A percentile compares a stretch with the other conserved stretches of the same genome.
Conservation (phyloP, 768 basidiomycete species). For the Clitopilus hobsonii region DNA sequence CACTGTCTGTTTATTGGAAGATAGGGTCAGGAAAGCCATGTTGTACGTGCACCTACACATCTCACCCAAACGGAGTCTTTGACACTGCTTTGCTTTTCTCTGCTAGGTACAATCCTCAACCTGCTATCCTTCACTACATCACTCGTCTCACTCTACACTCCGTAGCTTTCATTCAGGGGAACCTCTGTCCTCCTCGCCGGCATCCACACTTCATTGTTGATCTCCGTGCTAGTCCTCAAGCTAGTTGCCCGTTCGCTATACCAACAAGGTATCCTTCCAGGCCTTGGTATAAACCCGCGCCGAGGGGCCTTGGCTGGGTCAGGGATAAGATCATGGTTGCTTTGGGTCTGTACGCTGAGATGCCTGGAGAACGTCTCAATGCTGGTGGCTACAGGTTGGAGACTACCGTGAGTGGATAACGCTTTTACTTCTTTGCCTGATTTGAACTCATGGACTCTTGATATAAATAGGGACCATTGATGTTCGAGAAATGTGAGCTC, state of each 20-base stretch:
- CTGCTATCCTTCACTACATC: conserved; percentile 25
- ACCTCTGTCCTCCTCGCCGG: conserved; percentile 34
- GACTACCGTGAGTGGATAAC: not conserved
- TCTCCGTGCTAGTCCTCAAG: conserved; percentile 11
- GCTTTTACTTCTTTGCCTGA: not conserved
- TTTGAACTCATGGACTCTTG: not conserved
- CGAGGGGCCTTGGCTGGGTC: conserved; percentile 20
- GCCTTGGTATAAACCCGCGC: conserved; percentile 47
- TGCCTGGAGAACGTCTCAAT: conserved; percentile 26
- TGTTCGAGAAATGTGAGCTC: not conserved
- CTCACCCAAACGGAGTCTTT: not conserved
- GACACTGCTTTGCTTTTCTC: not conserved
- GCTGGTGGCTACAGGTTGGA: not conserved
- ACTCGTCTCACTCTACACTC: conserved; percentile 16
- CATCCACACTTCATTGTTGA: conserved; percentile 16
- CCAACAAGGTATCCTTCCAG: conserved; percentile 30
- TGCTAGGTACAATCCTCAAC: conserved; percentile 33
- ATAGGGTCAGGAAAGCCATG: conserved; percentile 39
- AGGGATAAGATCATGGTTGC: conserved; percentile 25
- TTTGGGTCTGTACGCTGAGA: conserved; percentile 29
- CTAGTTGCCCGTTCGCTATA: conserved; percentile 24
- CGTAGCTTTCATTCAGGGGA: conserved; percentile 27
- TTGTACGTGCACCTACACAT: conserved; percentile 34
- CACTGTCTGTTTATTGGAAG: conserved; percentile 33
- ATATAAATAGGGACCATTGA: not conserved